phyloP scores from a whole-genome alignment of 176 grass and related monocot species.

The Areca catechu region DNA sequence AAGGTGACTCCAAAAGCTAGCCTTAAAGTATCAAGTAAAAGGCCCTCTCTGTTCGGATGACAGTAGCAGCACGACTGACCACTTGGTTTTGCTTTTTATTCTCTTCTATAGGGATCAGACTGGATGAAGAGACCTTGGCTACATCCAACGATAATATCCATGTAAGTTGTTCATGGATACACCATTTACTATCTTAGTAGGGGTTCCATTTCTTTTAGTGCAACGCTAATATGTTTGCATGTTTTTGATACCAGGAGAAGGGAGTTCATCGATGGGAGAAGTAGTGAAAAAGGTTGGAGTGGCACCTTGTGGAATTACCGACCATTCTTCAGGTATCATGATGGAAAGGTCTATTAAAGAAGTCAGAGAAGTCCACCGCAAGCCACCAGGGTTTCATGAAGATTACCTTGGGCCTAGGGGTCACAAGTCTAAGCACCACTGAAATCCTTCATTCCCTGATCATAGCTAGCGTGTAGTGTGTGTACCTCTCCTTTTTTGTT shows the following conservation, averaged over 20 bases:
- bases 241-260: background rate
- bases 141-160: conserved; percentile 27
- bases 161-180: background rate
- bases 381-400: background rate
- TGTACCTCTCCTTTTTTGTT: background rate
- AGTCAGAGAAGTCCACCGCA: background rate
- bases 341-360: background rate
- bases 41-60: no score
- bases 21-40: no score
- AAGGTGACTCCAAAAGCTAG: conserved; percentile 33
- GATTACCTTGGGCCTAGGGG: conserved; percentile 1
- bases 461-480: no score
- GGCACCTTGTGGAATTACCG: background rate
- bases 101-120: conserved; percentile 44
- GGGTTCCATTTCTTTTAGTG: no score
- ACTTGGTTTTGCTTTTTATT: no score
- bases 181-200: no score
- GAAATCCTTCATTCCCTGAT: background rate
- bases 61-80: no score
- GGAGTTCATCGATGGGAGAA: background rate
- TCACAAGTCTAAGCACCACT: background rate
- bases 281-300: background rate
- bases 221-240: background rate
- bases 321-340: background rate
- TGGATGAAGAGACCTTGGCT: conserved; percentile 28